These are phyloP conservation scores for Amaranthus cruentus DNA, from an alignment of 148 eudicot species.

Conservation along the genomic window DNA sequence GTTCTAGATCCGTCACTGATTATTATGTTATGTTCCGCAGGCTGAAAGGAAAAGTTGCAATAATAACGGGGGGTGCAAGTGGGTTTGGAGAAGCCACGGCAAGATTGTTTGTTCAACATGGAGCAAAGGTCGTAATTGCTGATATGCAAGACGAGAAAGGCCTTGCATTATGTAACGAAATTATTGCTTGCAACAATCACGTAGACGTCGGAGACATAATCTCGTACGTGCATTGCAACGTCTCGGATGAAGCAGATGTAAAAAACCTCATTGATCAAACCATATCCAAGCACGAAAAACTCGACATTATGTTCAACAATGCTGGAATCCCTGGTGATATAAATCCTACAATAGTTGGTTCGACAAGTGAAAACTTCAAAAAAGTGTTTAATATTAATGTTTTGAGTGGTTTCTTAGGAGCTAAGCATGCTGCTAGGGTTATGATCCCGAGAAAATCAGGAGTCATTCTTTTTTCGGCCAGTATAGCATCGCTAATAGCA, in stretches of 20 bases:
- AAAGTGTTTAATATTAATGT: conserved; percentile 36
- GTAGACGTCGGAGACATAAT: not conserved
- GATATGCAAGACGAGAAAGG: conserved; percentile 45
- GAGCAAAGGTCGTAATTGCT: conserved; percentile 47
- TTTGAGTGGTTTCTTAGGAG: conserved; percentile 36
- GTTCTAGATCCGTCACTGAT: too few relatives aligned
- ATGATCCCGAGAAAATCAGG: conserved; percentile 42
- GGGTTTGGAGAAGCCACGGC: conserved; percentile 50
- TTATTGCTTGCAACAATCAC: not conserved
- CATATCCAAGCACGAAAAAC: conserved; percentile 32
- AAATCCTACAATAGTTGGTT: conserved; percentile 12
- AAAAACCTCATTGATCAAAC: conserved; percentile 27
- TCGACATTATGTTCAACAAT: conserved; percentile 55
- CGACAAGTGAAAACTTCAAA: conserved; percentile 21
- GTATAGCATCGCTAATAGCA: conserved; percentile 20
- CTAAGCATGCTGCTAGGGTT: conserved; percentile 46
- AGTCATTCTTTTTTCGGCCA: conserved; percentile 39
- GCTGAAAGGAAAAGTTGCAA: conserved; percentile 40
- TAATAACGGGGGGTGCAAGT: conserved; percentile 63
- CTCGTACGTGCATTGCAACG: conserved; percentile 40
- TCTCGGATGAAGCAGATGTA: conserved; percentile 31
- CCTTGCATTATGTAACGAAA: conserved; percentile 17
- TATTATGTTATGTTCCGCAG: conserved; percentile 23
- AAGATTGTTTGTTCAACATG: conserved; percentile 36
- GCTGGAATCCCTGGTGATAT: conserved; percentile 32